Percentiles rank a stretch among this genome's conserved stretches.
Conservation (phyloP, 352 stramenopile species). For the Phytophthora podocarpi region DNA sequence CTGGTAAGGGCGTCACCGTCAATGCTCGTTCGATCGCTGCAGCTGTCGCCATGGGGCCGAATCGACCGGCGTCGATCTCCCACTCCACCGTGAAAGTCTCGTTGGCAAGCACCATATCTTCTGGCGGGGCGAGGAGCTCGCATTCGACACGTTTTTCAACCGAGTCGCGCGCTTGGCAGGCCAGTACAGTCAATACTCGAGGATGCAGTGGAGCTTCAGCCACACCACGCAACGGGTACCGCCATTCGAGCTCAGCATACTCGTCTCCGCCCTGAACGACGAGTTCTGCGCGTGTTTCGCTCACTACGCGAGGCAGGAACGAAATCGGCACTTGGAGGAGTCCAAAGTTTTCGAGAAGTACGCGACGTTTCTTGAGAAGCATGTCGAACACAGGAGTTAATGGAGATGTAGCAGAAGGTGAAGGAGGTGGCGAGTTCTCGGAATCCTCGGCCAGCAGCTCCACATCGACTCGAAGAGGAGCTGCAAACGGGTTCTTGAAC, state of each 20-base stretch:
- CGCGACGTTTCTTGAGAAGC: conserved; percentile 67
- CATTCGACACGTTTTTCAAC: conserved; percentile 68
- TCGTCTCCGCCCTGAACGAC: conserved; percentile 69
- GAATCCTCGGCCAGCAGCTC: conserved; percentile 51
- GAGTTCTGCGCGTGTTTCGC: conserved; percentile 69
- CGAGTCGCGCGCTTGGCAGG: conserved; percentile 68
- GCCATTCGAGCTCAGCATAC: conserved; percentile 76
- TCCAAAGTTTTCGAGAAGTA: conserved; percentile 86
- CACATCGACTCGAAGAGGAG: conserved; percentile 81
- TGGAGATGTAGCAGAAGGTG: not conserved
- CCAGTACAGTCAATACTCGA: conserved; percentile 51
- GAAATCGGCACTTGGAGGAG: conserved; percentile 91
- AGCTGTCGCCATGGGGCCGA: conserved; percentile 52
- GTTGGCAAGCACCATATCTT: conserved; percentile 43
- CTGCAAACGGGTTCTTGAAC: conserved; percentile 93
- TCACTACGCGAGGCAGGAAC: conserved; percentile 84
- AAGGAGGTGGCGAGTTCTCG: conserved; percentile 6
- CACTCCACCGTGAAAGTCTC: conserved; percentile 65
- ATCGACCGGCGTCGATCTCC: conserved; percentile 66
- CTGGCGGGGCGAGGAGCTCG: conserved; percentile 59
- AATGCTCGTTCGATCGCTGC: conserved; percentile 61
- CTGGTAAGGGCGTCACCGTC: conserved; percentile 39
- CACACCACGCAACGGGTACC: conserved; percentile 75
- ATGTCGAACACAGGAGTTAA: conserved; percentile 64
- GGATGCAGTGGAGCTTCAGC: conserved; percentile 73